These are phyloP conservation scores for Termitomyces sp. DNA, from an alignment of 768 basidiomycete species.

Conservation along the genomic window DNA sequence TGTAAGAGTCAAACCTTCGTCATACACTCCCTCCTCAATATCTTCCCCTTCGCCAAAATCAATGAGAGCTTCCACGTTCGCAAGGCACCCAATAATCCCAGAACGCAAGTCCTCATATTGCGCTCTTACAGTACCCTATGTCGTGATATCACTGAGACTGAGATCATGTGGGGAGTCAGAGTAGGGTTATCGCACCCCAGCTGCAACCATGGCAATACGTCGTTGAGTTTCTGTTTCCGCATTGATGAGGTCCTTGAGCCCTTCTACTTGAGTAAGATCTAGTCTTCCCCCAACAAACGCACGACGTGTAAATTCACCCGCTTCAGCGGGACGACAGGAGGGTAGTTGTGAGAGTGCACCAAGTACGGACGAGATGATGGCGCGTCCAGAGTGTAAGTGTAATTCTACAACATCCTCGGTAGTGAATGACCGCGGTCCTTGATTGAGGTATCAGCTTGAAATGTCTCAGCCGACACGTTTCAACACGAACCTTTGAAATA, in stretches of 20 bases:
- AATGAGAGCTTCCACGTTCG: constrained; percentile 82
- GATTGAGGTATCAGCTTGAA: not conserved
- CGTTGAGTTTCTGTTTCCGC: constrained; percentile 85
- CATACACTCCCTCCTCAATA: constrained; percentile 76
- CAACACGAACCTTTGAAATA: constrained; percentile 64
- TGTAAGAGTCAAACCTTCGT: constrained; percentile 43
- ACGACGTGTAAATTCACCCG: constrained; percentile 85
- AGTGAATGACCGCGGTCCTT: constrained; percentile 79
- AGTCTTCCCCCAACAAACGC: constrained; percentile 78
- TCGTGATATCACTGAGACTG: constrained; percentile 7
- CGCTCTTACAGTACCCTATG: constrained; percentile 55
- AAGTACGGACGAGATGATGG: constrained; percentile 69
- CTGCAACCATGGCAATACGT: constrained; percentile 61
- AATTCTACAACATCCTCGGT: constrained; percentile 79
- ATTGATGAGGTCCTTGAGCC: constrained; percentile 79
- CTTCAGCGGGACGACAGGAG: constrained; percentile 69
- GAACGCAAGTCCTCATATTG: constrained; percentile 60
- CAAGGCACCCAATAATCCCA: constrained; percentile 66
- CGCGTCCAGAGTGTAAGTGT: constrained; percentile 83
- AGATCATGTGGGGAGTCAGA: not conserved
- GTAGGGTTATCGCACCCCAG: constrained; percentile 44
- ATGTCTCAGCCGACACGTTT: not conserved
- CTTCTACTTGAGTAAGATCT: constrained; percentile 87
- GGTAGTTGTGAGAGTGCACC: constrained; percentile 54
- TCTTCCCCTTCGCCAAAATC: constrained; percentile 94